phyloP scores from a whole-genome alignment of 148 eudicot genomes.

The Polygonum maritimum region DNA sequence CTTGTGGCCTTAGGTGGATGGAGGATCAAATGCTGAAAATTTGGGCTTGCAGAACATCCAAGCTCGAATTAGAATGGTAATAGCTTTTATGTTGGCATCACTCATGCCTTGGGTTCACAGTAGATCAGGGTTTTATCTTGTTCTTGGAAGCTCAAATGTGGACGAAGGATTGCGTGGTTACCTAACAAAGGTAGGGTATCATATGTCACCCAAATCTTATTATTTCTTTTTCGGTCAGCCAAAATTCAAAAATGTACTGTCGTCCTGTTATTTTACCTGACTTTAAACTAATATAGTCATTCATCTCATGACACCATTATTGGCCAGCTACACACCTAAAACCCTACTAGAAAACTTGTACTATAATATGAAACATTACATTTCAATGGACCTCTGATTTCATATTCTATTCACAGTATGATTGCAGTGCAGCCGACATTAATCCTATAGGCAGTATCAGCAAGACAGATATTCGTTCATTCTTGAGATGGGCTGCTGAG shows the following conservation, averaged over 20 bases:
- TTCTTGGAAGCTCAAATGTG: slow-evolving; percentile 91
- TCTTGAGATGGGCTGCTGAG: slow-evolving; percentile 78
- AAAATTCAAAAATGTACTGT: neutral
- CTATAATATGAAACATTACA: neutral
- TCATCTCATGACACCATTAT: neutral
- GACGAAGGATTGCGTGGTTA: slow-evolving; percentile 98
- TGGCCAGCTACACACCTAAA: neutral
- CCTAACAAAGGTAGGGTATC: slow-evolving; percentile 58
- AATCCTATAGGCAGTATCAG: slow-evolving; percentile 98
- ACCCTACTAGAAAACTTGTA: neutral
- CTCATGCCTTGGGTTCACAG: slow-evolving; percentile 97
- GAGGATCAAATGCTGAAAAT: slow-evolving; percentile 88
- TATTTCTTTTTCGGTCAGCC: neutral
- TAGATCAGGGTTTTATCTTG: slow-evolving; percentile 86
- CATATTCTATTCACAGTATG: slow-evolving; percentile 43
- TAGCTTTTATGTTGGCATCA: slow-evolving; percentile 94
- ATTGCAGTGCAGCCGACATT: slow-evolving; percentile 96
- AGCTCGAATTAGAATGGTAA: slow-evolving; percentile 94
- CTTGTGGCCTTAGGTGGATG: slow-evolving; percentile 57
- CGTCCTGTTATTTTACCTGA: neutral
- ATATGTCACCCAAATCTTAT: neutral
- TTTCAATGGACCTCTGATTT: neutral
- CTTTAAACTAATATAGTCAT: neutral
- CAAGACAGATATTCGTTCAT: slow-evolving; percentile 83
- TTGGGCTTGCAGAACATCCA: slow-evolving; percentile 93